phyloP scores from a whole-genome alignment of 164 flowering plant genomes.

The Magnolia sinica region DNA sequence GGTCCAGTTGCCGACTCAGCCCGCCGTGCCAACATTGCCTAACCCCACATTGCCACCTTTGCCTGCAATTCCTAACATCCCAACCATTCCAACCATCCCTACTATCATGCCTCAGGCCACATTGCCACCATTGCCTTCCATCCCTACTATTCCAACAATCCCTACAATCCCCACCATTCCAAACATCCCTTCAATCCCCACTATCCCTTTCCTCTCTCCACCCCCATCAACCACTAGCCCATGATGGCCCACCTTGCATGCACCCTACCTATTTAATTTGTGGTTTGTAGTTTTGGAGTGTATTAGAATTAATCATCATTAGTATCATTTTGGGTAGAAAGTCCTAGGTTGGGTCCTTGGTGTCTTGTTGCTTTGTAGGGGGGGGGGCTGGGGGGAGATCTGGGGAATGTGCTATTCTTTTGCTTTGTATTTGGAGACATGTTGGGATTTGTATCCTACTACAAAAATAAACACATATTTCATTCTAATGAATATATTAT shows the following conservation, averaged over 20 bases:
- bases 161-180: background rate
- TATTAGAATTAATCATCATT: background rate
- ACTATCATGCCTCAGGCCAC: background rate
- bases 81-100: slow-evolving; percentile 3
- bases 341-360: too few species aligned
- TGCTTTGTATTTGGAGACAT: too few species aligned
- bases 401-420: too few species aligned
- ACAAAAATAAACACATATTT: too few species aligned
- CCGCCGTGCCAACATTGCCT: background rate
- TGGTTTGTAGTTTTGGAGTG: background rate
- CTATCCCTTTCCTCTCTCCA: slow-evolving; percentile 3
- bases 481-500: too few species aligned
- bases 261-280: background rate
- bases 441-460: too few species aligned
- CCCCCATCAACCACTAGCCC: slow-evolving; percentile 2
- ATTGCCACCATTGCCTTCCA: slow-evolving; percentile 2
- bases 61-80: slow-evolving; percentile 1
- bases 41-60: too few species aligned
- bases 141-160: slow-evolving; percentile 2
- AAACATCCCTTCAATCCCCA: slow-evolving; percentile 1
- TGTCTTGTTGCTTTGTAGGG: too few species aligned
- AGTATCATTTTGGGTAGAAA: too few species aligned
- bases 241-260: background rate
- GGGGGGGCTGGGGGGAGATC: too few species aligned
- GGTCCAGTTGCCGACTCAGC: background rate